Evolutionary conservation across 2,329 filamentous ascomycete genomes (phyloP).

Genomic region (Ambrosiella cleistominuta): DNA sequence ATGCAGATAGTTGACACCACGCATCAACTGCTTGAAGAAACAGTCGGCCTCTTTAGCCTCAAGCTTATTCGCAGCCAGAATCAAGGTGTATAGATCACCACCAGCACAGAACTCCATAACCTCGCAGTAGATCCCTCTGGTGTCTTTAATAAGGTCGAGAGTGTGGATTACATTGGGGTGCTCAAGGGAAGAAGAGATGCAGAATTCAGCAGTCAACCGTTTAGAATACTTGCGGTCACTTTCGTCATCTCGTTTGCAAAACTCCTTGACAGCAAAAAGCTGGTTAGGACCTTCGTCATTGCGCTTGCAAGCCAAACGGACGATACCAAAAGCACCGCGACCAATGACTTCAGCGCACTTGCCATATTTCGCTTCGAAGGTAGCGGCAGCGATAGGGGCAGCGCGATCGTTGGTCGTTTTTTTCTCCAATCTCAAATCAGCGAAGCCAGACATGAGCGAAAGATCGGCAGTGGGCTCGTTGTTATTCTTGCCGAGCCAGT

Average conservation of each 20-base stretch:
- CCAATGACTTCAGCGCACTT: slow-evolving; percentile 97
- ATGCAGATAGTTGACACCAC: slow-evolving; percentile 96
- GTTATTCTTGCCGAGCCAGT: slow-evolving; percentile 70
- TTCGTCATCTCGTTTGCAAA: slow-evolving; percentile 82
- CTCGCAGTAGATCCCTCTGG: slow-evolving; percentile 95
- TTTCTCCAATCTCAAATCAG: slow-evolving; percentile 51
- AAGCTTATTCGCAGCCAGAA: slow-evolving; percentile 78
- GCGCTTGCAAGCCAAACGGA: slow-evolving; percentile 92
- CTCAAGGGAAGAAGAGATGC: slow-evolving; percentile 88
- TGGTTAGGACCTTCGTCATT: slow-evolving; percentile 74
- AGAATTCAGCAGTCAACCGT: slow-evolving; percentile 90
- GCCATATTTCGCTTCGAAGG: slow-evolving; percentile 88
- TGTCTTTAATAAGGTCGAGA: slow-evolving; percentile 81
- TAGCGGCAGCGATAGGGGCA: slow-evolving; percentile 37
- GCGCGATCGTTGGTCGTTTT: slow-evolving; percentile 12
- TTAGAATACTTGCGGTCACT: slow-evolving; percentile 97
- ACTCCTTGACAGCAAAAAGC: slow-evolving; percentile 95
- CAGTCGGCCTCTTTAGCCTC: slow-evolving; percentile 89
- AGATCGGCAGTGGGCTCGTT: slow-evolving; percentile 62
- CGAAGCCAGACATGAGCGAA: slow-evolving; percentile 89
- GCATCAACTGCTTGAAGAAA: slow-evolving; percentile 98
- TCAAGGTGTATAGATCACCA: slow-evolving; percentile 84
- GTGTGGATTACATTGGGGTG: slow-evolving; percentile 98
- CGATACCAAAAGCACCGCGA: slow-evolving; percentile 89
- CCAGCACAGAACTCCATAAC: slow-evolving; percentile 99